Evolutionary conservation across 768 basidiomycete species (phyloP).

Genomic region (Cyclocybe cylindracea): DNA sequence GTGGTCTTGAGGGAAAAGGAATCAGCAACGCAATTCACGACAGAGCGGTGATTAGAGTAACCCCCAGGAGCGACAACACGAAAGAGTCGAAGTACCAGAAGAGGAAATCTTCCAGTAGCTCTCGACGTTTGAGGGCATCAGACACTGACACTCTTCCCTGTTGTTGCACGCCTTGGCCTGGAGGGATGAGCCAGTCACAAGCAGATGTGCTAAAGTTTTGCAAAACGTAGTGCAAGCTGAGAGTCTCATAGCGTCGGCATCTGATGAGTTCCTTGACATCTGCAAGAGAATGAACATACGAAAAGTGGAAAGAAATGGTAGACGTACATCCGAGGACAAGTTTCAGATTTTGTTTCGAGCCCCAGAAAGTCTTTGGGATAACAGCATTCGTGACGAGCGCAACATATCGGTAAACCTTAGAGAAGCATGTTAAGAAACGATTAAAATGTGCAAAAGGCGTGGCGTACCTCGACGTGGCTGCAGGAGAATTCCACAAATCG

Average conservation of each 20-base stretch:
- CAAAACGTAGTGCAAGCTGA: conserved; percentile 73
- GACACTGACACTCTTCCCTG: conserved; percentile 58
- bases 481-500: conserved; percentile 81
- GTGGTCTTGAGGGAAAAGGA: conserved; percentile 57
- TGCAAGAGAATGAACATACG: conserved; percentile 25
- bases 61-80: conserved; percentile 76
- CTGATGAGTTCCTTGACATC: conserved; percentile 76
- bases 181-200: conserved; percentile 77
- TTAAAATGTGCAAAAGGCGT: background rate
- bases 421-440: background rate
- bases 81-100: conserved; percentile 94
- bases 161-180: conserved; percentile 30
- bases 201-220: conserved; percentile 75
- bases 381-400: conserved; percentile 62
- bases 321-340: conserved; percentile 56
- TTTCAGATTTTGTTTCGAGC: conserved; percentile 64
- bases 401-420: conserved; percentile 72
- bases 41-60: conserved; percentile 22
- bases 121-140: conserved; percentile 75
- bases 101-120: conserved; percentile 85
- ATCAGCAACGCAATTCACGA: background rate
- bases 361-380: conserved; percentile 82
- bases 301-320: background rate
- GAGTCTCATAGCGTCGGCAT: conserved; percentile 77
- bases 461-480: conserved; percentile 57